These are phyloP conservation scores for Globisporangium acanthophoron DNA, from an alignment of 352 stramenopile species.

Conservation along the genomic window DNA sequence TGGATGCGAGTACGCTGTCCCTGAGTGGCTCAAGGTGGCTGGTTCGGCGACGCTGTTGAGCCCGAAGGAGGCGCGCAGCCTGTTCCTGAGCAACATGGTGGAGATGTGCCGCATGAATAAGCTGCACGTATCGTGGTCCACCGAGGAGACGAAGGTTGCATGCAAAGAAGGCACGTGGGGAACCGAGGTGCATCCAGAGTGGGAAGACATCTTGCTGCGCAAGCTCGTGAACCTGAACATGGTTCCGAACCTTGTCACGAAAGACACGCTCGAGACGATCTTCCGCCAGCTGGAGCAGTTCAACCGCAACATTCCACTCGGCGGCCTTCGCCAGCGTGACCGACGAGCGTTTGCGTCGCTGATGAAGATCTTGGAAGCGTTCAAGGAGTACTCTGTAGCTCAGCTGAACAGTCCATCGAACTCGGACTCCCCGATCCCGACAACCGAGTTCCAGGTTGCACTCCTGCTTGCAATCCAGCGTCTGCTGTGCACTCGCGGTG, in stretches of 20 bases:
- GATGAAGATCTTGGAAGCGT: conserved; percentile 82
- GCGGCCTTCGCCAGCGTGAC: conserved; percentile 63
- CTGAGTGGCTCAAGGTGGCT: conserved; percentile 66
- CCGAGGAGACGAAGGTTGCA: conserved; percentile 76
- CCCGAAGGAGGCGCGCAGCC: conserved; percentile 66
- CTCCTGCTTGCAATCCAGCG: conserved; percentile 76
- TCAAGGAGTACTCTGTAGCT: conserved; percentile 80
- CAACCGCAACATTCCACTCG: conserved; percentile 81
- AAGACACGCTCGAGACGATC: conserved; percentile 63
- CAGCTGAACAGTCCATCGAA: conserved; percentile 79
- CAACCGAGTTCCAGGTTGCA: conserved; percentile 77
- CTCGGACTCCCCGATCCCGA: conserved; percentile 75
- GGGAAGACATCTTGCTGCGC: conserved; percentile 78
- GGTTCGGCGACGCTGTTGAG: conserved; percentile 71
- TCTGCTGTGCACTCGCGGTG: conserved; percentile 69
- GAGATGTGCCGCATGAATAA: conserved; percentile 89
- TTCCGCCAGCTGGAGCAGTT: conserved; percentile 83
- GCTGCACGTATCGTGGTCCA: conserved; percentile 82
- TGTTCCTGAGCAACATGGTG: conserved; percentile 84
- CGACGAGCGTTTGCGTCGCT: conserved; percentile 67
- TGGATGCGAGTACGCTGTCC: conserved; percentile 47
- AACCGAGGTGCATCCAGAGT: conserved; percentile 75
- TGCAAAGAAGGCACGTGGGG: conserved; percentile 86
- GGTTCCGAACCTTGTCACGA: conserved; percentile 77
- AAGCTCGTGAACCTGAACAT: conserved; percentile 78